Base-by-base conservation (phyloP, 2,329 filamentous ascomycete genomes). In the Fusarium virguliforme region DNA sequence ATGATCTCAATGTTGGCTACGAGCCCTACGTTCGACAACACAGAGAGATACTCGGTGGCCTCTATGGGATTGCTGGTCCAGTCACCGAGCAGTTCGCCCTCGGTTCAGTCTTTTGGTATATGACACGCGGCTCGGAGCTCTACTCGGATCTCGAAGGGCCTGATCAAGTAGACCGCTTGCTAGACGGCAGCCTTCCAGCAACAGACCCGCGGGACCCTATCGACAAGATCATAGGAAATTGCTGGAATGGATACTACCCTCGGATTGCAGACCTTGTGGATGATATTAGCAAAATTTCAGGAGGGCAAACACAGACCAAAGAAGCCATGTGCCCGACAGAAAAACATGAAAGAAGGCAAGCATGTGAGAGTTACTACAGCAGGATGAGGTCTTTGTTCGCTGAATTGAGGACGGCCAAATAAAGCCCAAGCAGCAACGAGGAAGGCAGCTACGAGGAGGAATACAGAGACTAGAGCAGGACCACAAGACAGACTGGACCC, bases 31-130 rank as follows among this genome's bases (percentile, higher is more conserved):
- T 74, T 54, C 65, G 72, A 58, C 60, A 70, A 50, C 37, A 34
- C 30, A 67, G 64, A 26, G 28, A 61, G 8, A 22, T 26, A 5
- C 15, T 53, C 7, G 67, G 62, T 32, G 63, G 71, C 7, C 12
- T 37, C 3, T 72, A 24, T 30, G 64, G 71, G 8, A 34, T 55
- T 50, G 64, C 72, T 37, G 62, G 70, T 37, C 62, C 65, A 10
- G 40, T 41, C 28, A 65, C 68, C 4, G 72, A 74, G 38, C 65
- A 73, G 60, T 73, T 70, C 24, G 70, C 70, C 37, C 68, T 73
- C 1, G 70, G 65, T 4, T 74, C 62, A 4, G 46, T 73, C 50
- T 73, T 74, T 40, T 74, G 66, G 65, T 74, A 67, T 43, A 73
- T 73, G 59, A 57, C 28, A 2, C 68, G 64, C 24, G 64, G 65